These are phyloP conservation scores for Fagus sylvatica DNA, from an alignment of 306 rosid species.

Conservation along the genomic window DNA sequence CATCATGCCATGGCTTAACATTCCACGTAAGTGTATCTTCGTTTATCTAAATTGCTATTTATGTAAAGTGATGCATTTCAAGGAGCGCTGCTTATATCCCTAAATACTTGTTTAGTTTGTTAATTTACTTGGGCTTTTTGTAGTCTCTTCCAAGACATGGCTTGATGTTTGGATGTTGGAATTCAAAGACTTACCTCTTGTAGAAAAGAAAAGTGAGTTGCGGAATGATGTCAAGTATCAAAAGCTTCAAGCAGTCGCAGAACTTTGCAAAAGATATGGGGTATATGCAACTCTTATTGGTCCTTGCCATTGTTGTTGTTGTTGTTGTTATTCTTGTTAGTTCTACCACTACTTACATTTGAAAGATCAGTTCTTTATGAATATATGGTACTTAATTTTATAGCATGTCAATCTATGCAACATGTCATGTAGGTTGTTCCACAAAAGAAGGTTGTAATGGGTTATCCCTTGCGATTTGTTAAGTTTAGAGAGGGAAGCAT, in stretches of 20 bases:
- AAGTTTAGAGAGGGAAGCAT: no score
- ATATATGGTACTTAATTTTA: background rate
- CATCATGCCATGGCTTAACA: conserved; percentile 64
- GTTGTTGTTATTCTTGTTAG: no score
- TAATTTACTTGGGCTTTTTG: conserved; percentile 11
- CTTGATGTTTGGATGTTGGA: conserved; percentile 49
- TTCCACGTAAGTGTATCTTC: conserved; percentile 37
- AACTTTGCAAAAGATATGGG: conserved; percentile 52
- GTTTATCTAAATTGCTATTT: background rate
- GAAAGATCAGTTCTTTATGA: background rate
- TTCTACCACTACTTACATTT: background rate
- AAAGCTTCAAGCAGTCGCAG: conserved; percentile 40
- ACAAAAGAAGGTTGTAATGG: conserved; percentile 57
- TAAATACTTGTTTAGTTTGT: no score
- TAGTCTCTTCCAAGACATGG: conserved; percentile 46
- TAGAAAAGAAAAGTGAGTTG: conserved; percentile 26
- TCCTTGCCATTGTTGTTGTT: no score
- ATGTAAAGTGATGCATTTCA: background rate
- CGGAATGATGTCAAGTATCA: conserved; percentile 40
- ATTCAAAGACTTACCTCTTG: conserved; percentile 27
- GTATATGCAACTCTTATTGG: conserved; percentile 15
- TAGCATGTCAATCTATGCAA: background rate
- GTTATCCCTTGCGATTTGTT: conserved; percentile 43
- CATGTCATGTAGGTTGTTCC: conserved; percentile 43
- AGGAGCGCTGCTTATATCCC: background rate